Base-by-base conservation (phyloP, 2,329 filamentous ascomycete genomes). In the Cladophialophora exuberans region DNA sequence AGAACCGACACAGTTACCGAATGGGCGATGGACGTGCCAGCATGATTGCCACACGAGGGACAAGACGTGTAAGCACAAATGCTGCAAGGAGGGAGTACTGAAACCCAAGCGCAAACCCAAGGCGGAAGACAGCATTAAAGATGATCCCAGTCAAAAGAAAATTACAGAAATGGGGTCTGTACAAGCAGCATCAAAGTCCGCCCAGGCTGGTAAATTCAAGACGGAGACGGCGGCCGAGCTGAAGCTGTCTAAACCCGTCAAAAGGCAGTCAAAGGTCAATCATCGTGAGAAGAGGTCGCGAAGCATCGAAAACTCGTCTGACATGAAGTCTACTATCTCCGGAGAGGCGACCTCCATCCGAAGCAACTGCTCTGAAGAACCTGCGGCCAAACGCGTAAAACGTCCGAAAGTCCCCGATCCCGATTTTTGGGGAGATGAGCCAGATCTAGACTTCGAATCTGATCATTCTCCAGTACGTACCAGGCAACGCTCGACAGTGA, bases 11-110 rank as follows among this genome's bases (percentile, higher is more conserved):
- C 79, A 78, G 62, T 78, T 91, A 57, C 70, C 76, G 0, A 92
- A 89, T 65, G 88, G 88, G 0, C 88, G 80, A 65, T 92, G 86
- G 83, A 79, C 80, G 30, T 93, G 89, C 70, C 87, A 87, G 54
- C 89, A 93, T 65, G 70, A 70, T 15, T 92, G 89, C 72, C 83
- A 81, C 63, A 76, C 86, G 61, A 84, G 82, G 62, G 73, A 68
- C 33, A 71, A 66, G 73, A 76, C 64, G 52, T 92, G 89, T 69
- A 88, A 84, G 62, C 89, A 93, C 64, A 70, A 80, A 30, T 93
- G 89, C 64, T 93, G 89, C 65, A 80, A 79, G 20, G 83, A 89
- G 56, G 89, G 89, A 0, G 66, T 88, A 15, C 83, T 88, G 30
- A 89, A 84, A 59, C 85, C 83, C 54, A 75, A 81, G 38, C 76